Evolutionary conservation across 1,284 basidiomycete genomes (phyloP), one percentile per base, ranked within the genome.

Genomic region (Hemileia vastatrix): DNA sequence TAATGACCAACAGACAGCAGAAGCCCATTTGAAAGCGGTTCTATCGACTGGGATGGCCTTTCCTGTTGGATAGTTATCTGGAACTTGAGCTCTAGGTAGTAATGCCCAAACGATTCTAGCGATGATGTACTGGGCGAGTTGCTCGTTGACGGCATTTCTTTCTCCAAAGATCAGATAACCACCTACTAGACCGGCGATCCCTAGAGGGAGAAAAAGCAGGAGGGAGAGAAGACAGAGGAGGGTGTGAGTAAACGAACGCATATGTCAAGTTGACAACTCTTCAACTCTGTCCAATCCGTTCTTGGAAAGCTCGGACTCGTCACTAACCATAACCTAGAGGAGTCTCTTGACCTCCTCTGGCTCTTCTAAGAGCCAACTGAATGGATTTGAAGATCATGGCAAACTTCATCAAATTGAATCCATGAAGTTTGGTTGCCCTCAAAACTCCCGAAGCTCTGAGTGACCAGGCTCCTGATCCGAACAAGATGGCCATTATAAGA

Each of bases 1-100:
- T 40, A 67, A 45, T 1, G 71, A 72, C 73, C 73, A 75, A n/a
- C 71, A 68, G 33, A 73, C n/a, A n/a, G 72, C 72, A 8, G 73
- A 72, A 56, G 72, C 74, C 11, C 67, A 65, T 8, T 69, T 67
- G 59, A 74, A 74, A 54, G 70, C 68, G 23, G 54, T 65, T 48
- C 64, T 66, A 65, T 74, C 69, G 4, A 71, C 70, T 3, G 73
- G 73, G 18, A 70, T 67, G 9, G 72, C 71, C 54, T 72, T 72
- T 21, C 66, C 65, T 13, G 57, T 48, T 11, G 73, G 73, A 61
- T 68, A 74, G 59, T 69, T 63, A 18, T 64, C 56, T 1, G 68
- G 65, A 6, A 72, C 72, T 18, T 68, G 54, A 6, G 69, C 70
- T 6, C 73, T 64, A 2, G 73, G 73, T 11, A 75, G 63, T 44